Evolutionary conservation across 2,329 filamentous ascomycete species (phyloP).

Genomic region (Teratosphaeria pseudoeucalypti): DNA sequence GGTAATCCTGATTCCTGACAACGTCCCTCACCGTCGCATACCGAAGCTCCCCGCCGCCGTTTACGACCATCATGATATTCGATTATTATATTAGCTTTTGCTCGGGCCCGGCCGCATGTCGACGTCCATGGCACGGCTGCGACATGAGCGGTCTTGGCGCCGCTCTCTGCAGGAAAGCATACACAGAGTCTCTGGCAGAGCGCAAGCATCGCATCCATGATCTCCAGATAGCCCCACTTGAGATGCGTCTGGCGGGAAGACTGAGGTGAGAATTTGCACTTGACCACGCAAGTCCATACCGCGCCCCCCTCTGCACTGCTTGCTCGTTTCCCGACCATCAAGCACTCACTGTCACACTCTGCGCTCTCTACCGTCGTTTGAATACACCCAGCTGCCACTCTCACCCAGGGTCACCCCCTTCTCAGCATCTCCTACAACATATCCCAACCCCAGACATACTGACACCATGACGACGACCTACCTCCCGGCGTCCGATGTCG

Average conservation of each 20-base stretch:
- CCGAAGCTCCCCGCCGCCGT: not conserved
- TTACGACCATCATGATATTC: not conserved
- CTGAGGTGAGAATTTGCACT: not conserved
- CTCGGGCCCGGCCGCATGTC: not conserved
- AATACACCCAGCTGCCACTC: not conserved
- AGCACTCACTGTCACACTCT: not conserved
- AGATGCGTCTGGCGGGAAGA: not conserved
- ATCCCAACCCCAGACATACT: not conserved
- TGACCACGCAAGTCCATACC: not conserved
- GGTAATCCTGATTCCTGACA: not conserved
- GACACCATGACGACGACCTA: conserved; percentile 52
- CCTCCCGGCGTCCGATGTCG: conserved; percentile 52
- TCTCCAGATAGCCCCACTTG: not conserved
- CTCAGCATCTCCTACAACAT: not conserved
- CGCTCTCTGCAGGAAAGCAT: not conserved
- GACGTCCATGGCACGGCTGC: not conserved
- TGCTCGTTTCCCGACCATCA: not conserved
- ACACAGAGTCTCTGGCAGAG: not conserved
- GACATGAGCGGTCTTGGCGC: not conserved
- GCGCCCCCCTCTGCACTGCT: not conserved
- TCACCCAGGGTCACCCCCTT: not conserved
- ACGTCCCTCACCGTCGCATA: not conserved
- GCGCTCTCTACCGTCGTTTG: not conserved
- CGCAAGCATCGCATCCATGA: not conserved
- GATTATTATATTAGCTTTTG: not conserved